phyloP scores from a whole-genome alignment of 1,139 yeast species.

The Yamadazyma trypodendri region DNA sequence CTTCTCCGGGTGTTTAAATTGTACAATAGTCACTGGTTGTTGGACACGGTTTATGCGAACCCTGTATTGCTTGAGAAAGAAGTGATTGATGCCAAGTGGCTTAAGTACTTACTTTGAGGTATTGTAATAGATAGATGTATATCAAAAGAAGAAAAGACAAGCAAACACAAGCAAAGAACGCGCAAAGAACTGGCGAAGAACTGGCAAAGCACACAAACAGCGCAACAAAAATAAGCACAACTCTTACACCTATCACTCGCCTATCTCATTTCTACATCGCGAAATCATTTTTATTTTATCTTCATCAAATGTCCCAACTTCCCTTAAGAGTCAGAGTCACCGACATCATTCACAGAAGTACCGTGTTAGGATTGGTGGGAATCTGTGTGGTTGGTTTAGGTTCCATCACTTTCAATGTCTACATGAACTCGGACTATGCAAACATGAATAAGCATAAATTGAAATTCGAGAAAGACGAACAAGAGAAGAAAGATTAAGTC shows the following conservation, averaged over 20 bases:
- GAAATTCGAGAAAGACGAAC: conserved; percentile 35
- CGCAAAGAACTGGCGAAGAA: too few relatives aligned
- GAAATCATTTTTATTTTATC: not conserved
- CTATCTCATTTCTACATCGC: not conserved
- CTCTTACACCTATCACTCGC: too few relatives aligned
- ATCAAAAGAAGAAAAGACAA: too few relatives aligned
- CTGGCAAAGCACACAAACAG: too few relatives aligned
- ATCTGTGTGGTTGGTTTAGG: conserved; percentile 49
- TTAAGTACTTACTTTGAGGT: conserved; percentile 36
- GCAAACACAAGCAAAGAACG: too few relatives aligned
- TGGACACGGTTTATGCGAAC: conserved; percentile 41
- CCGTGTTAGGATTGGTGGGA: conserved; percentile 77
- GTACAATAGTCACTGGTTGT: conserved; percentile 43
- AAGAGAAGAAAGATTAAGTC: conserved; percentile 18
- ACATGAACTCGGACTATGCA: conserved; percentile 53
- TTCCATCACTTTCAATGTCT: conserved; percentile 61
- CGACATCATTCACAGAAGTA: conserved; percentile 79
- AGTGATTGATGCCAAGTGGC: conserved; percentile 37
- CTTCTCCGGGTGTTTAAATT: conserved; percentile 34
- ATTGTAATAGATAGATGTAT: not conserved
- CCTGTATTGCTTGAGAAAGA: conserved; percentile 41
- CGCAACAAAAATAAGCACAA: too few relatives aligned
- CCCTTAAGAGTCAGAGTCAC: conserved; percentile 57
- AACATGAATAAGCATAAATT: conserved; percentile 43
- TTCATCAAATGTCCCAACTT: conserved; percentile 23